A percentile compares a stretch with the other conserved stretches of the same genome.
Conservation (phyloP, 306 rosid genomes). For the Cucurbita ficifolia region DNA sequence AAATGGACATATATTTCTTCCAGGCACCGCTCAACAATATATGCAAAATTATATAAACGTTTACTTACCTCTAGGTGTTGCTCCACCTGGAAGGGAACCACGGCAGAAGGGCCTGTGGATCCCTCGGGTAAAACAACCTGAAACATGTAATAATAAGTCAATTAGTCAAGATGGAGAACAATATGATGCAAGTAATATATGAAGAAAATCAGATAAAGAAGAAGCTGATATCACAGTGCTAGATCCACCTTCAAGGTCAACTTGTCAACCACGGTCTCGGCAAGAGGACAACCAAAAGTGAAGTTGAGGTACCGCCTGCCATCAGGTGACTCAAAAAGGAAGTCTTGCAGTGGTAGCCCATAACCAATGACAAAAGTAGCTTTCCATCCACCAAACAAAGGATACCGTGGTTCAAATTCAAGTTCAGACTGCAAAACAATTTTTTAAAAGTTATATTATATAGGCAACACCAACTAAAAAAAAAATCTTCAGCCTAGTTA, state of each 20-base stretch:
- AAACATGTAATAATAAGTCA: constrained; percentile 9
- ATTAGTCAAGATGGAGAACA: constrained; percentile 5
- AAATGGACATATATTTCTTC: too few relatives aligned
- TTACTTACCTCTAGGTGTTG: constrained; percentile 57
- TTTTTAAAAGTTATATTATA: background rate
- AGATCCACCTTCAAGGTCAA: constrained; percentile 61
- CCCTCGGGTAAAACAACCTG: constrained; percentile 96
- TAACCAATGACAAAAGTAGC: constrained; percentile 80
- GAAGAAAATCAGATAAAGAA: constrained; percentile 5
- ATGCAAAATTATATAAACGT: background rate
- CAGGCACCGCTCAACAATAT: too few relatives aligned
- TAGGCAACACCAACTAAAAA: background rate
- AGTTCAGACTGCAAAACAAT: constrained; percentile 70
- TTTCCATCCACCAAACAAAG: constrained; percentile 98
- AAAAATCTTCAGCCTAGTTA: too few relatives aligned
- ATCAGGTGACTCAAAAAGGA: constrained; percentile 82
- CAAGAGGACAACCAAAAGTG: constrained; percentile 88
- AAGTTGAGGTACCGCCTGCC: constrained; percentile 88
- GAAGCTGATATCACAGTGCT: constrained; percentile 2
- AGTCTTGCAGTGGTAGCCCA: constrained; percentile 85
- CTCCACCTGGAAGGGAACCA: constrained; percentile 64
- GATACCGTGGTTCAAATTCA: constrained; percentile 91
- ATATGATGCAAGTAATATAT: constrained; percentile 1
- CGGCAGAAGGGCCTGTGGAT: constrained; percentile 61
- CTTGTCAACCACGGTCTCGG: constrained; percentile 66